Evolutionary conservation across 192 early-diverging fungal genomes (phyloP), one percentile per base, ranked within the genome.

Genomic region (Kappamyces sp.): DNA sequence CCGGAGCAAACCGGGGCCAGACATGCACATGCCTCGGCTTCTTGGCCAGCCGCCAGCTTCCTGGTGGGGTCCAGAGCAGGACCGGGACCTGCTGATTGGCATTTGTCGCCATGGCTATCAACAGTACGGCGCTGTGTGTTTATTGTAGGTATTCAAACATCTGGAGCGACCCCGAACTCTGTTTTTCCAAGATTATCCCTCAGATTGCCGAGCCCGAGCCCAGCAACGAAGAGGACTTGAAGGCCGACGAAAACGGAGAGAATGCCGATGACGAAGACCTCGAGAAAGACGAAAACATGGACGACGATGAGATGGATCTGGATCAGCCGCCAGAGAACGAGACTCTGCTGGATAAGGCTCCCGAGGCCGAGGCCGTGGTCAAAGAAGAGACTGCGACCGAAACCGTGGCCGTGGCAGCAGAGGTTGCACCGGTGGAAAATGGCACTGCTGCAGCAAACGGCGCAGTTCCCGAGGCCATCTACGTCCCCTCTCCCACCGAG

Each of bases 21-120:
- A 76, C 41, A 76, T 84, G 55, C 49, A 60, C 1, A 85, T 91
- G 64, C 89, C 89, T 0, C 71, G 78, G 45, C 74, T 91, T 5
- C 68, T 77, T 37, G 82, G 84, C n/a, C 67, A 66, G 14, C 66
- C 75, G 9, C 73, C 74, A 5, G 69, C 69, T 1, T 39, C 62
- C 4, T 83, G 72, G 76, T 92, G 90, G 90, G 87, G 87, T 32
- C 47, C 77, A 7, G 68, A 83, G 31, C 84, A 91, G 67, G 90
- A 92, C 53, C 80, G 84, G 15, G 86, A 91, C 67, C 47, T 92
- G 45, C 60, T 92, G 55, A 67, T 90, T 43, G 88, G 88, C 3
- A 87, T 90, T 22, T 76, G 75, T 59, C 85, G 84, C 58, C 74
- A 90, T 59, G 90, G 90, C n/a, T 92, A 92, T 62, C 79, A 68